Base-by-base conservation (phyloP, 2,329 filamentous ascomycete genomes). In the Graphilbum fragrans region DNA sequence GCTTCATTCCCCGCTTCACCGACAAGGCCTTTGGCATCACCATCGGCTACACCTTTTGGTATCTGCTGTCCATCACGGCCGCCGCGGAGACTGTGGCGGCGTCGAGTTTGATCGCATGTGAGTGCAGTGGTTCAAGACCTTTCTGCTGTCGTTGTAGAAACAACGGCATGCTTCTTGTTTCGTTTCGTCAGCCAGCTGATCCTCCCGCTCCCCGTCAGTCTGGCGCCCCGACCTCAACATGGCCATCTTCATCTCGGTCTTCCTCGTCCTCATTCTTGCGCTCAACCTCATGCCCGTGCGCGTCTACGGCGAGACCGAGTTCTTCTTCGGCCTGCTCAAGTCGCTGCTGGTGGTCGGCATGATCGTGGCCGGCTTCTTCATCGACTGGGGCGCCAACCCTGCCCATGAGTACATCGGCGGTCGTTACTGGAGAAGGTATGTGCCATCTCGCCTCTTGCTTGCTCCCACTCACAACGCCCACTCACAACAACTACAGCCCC, bases 361-460 rank as follows among this genome's bases (percentile, higher is more conserved):
- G 12, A 56, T 56, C 43, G 43, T 37, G 35, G 59, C 58, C 52
- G 66, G 64, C 16, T 61, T 68, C 42, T 48, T 67, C 43, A 64
- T 62, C 45, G 67, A 59, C 56, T 44, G 60, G 25, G 65, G 65
- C 35, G 64, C 59, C 23, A 66, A 66, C 47, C 64, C 64, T 3
- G 42, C 58, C 41, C 56, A 62, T 35, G 54, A 60, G 41, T 45
- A 48, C 11, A 58, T 56, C 42, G 58, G 57, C n/a, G 59, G 59
- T 43, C 51, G 54, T 17, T 55, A 39, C 37, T 43, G 41, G 41
- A 34, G 23, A 12, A 7, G 23, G 7, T 12, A 7, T 12, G 7
- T 12, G 7, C 23, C 12, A 7, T 27, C 23, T 27, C 23, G 7
- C 23, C 12, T 27, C 23, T 27, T 27, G 7, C 12, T 12, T 27